Evolutionary conservation across 768 basidiomycete species (phyloP), one percentile per base, ranked within the genome.

Genomic region (Cystoderma amianthinum): DNA sequence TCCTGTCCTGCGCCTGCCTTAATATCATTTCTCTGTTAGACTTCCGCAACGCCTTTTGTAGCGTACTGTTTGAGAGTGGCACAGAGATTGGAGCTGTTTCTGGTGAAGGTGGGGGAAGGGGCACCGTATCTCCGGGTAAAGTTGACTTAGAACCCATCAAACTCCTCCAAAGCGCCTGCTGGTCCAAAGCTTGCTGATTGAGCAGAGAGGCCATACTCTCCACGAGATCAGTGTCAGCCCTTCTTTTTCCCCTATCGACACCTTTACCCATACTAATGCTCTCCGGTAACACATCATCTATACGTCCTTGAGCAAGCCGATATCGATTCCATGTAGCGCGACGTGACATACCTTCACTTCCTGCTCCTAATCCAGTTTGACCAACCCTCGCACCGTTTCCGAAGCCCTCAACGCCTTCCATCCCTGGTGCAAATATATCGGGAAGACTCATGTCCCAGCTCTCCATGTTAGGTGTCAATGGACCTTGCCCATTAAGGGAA

Each of bases 1-100:
- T 72, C 51, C 74, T 68, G 49, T 75, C 74, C 41, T 61, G 65
- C 11, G 82, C 84, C 11, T 70, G 68, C 33, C 56, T 61, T 22
- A 87, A 44, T 16, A 81, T 60, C 9, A 61, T 60, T 23, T 55
- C 55, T 44, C 51, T 38, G 5, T 3, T 25, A 22, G 20, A 28
- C 15, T 7, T 15, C 28, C 9, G 55, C 34, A 53, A 48, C 39
- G 30, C 34, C 36, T 51, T 55, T n/a, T 48, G 56, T 6, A 37
- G 30, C 7, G 42, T 19, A 25, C 38, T 13, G 30, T 45, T 36
- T 37, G 13, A 38, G 21, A 35, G 30, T 11, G 28, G 3, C 16
- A 28, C 5, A 11, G 42, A 17, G 34, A 32, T 37, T 18, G 39
- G 22, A 7, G 25, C 25, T n/a, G 25, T n/a, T 28, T 28, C n/a